These are phyloP conservation scores for Rosa chinensis DNA, from an alignment of 306 rosid genomes.

Conservation along the genomic window DNA sequence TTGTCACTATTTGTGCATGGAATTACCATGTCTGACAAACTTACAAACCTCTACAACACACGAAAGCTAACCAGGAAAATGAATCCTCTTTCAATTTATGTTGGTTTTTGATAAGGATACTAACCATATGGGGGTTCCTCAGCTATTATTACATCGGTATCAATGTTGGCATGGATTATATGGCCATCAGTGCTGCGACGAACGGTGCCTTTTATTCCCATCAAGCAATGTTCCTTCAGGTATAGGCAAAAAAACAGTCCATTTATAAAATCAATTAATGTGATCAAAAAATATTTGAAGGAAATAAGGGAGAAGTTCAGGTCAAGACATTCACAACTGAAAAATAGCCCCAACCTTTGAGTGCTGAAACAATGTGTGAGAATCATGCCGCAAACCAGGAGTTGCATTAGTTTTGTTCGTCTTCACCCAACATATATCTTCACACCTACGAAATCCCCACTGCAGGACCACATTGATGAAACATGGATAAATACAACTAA, in stretches of 20 bases:
- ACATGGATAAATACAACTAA: conserved; percentile 3
- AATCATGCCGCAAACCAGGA: conserved; percentile 88
- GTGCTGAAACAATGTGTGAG: conserved; percentile 97
- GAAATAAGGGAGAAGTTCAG: not conserved
- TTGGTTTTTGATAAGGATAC: conserved; percentile 32
- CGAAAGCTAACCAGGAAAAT: not conserved
- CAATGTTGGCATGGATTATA: conserved; percentile 98
- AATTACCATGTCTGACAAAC: not conserved
- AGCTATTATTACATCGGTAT: conserved; percentile 94
- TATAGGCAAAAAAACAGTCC: conserved; percentile 18
- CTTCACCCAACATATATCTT: conserved; percentile 99
- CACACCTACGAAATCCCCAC: conserved; percentile 99
- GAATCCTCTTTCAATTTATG: not conserved
- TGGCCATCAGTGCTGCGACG: conserved; percentile 99
- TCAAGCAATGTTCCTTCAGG: conserved; percentile 94
- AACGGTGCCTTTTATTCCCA: conserved; percentile 99
- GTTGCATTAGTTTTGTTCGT: conserved; percentile 91
- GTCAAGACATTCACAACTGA: not conserved
- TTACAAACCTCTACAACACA: not conserved
- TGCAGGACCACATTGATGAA: conserved; percentile 38
- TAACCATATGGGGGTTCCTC: conserved; percentile 98
- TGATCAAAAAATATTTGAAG: not conserved
- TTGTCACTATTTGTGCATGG: not conserved
- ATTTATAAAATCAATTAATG: conserved; percentile 1
- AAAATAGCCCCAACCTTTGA: conserved; percentile 68